Conservation (phyloP, 2,329 filamentous ascomycete species). For the Aureobasidium sp. region DNA sequence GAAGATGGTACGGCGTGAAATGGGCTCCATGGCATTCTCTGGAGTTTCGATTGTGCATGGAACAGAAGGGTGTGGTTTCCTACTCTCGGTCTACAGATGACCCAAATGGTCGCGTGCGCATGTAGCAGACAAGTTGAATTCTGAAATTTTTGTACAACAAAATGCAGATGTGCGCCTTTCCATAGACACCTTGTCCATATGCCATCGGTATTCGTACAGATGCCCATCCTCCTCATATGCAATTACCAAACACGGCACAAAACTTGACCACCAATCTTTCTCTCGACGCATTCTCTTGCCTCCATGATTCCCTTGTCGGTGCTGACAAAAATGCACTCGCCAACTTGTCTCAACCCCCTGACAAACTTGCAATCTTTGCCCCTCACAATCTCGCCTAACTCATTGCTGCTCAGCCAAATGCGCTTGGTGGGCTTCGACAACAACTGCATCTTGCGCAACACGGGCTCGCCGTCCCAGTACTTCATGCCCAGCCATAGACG, state of each 20-base stretch:
- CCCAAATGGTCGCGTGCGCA: neutral
- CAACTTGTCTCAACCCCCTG: constrained; percentile 64
- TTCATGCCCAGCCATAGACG: constrained; percentile 85
- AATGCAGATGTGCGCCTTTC: neutral
- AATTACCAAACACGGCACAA: constrained; percentile 59
- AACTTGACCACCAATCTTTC: constrained; percentile 71
- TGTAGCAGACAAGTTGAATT: neutral
- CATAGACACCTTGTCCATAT: neutral
- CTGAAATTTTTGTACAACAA: neutral
- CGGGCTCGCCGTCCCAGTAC: constrained; percentile 78
- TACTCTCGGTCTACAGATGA: neutral
- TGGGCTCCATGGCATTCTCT: too few species aligned
- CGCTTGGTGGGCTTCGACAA: constrained; percentile 69
- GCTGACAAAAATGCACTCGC: constrained; percentile 74
- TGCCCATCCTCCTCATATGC: neutral
- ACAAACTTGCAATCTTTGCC: constrained; percentile 62
- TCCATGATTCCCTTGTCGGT: constrained; percentile 76
- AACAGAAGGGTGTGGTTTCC: too few species aligned
- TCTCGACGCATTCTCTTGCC: constrained; percentile 71
- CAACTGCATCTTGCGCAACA: constrained; percentile 59
- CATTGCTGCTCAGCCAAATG: constrained; percentile 57
- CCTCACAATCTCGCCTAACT: constrained; percentile 59
- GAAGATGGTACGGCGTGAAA: neutral
- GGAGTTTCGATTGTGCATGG: too few species aligned
- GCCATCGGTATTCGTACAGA: neutral